phyloP scores from a whole-genome alignment of 352 stramenopile genomes.

The Elongisporangium undulatum region DNA sequence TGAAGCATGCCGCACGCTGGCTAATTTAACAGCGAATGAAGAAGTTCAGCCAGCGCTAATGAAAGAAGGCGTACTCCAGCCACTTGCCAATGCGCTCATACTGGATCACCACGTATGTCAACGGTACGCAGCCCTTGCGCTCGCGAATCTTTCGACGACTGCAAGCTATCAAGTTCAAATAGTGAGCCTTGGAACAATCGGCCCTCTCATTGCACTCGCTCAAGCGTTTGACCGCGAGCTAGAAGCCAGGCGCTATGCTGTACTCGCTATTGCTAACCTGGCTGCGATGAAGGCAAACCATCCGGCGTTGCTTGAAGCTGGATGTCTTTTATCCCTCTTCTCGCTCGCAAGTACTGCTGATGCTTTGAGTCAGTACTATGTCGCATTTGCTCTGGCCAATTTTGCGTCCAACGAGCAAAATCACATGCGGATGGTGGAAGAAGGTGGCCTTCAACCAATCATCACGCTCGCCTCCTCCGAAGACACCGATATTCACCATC shows the following conservation, averaged over 20 bases:
- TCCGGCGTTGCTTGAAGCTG: constrained; percentile 88
- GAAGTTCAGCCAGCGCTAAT: constrained; percentile 91
- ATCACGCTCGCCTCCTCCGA: constrained; percentile 90
- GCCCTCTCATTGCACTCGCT: constrained; percentile 86
- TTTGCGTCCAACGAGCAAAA: constrained; percentile 92
- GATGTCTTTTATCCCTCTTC: constrained; percentile 90
- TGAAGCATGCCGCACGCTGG: constrained; percentile 91
- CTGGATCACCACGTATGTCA: constrained; percentile 92
- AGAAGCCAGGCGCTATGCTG: constrained; percentile 91
- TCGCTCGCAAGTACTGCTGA: constrained; percentile 92
- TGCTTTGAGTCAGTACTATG: constrained; percentile 93
- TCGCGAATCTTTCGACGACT: constrained; percentile 94
- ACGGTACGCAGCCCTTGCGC: constrained; percentile 88
- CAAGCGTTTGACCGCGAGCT: constrained; percentile 88
- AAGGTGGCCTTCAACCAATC: constrained; percentile 94
- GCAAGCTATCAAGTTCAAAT: constrained; percentile 94
- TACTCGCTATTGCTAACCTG: constrained; percentile 94
- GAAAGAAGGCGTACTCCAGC: constrained; percentile 87
- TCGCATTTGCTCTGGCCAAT: constrained; percentile 94
- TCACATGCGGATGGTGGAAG: constrained; percentile 92
- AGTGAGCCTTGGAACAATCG: constrained; percentile 91
- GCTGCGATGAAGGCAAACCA: constrained; percentile 95
- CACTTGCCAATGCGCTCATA: constrained; percentile 87
- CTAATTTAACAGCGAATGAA: constrained; percentile 94
- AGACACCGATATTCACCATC: constrained; percentile 93